phyloP scores from a whole-genome alignment of 2,329 filamentous ascomycete genomes.

The Alternaria sp. region DNA sequence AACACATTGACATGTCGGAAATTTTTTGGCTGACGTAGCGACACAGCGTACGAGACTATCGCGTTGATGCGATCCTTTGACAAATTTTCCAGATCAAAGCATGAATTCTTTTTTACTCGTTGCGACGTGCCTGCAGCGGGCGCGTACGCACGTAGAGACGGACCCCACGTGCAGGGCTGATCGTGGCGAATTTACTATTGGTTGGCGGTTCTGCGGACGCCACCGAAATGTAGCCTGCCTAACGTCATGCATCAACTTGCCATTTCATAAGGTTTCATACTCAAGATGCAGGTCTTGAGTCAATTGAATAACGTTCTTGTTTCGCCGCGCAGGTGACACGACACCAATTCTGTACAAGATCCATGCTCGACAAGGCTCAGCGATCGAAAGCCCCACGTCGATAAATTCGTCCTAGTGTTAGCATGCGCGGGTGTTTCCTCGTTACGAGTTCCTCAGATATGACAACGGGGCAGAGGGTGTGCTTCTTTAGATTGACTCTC shows the following conservation, averaged over 20 bases:
- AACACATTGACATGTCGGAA: neutral
- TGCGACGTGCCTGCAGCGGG: neutral
- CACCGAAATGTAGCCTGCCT: neutral
- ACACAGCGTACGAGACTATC: neutral
- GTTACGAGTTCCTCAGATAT: neutral
- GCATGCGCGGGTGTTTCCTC: neutral
- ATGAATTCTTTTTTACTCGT: neutral
- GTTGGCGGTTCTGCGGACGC: conserved; percentile 4
- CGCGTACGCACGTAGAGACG: neutral
- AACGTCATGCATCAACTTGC: conserved; percentile 1
- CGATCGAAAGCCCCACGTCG: neutral
- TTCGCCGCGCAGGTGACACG: neutral
- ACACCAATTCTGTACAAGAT: neutral
- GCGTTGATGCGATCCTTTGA: neutral
- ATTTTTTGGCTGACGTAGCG: neutral
- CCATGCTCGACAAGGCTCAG: neutral
- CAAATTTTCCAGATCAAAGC: neutral
- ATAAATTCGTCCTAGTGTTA: neutral
- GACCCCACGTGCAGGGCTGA: neutral
- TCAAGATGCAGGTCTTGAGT: neutral
- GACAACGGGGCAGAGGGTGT: neutral
- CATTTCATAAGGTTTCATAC: neutral
- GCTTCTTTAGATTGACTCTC: neutral
- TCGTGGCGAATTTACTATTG: neutral
- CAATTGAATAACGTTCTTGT: neutral